These are phyloP conservation scores for Akanthomyces dipterigenus DNA, from an alignment of 2,329 filamentous ascomycete species.

Conservation along the genomic window DNA sequence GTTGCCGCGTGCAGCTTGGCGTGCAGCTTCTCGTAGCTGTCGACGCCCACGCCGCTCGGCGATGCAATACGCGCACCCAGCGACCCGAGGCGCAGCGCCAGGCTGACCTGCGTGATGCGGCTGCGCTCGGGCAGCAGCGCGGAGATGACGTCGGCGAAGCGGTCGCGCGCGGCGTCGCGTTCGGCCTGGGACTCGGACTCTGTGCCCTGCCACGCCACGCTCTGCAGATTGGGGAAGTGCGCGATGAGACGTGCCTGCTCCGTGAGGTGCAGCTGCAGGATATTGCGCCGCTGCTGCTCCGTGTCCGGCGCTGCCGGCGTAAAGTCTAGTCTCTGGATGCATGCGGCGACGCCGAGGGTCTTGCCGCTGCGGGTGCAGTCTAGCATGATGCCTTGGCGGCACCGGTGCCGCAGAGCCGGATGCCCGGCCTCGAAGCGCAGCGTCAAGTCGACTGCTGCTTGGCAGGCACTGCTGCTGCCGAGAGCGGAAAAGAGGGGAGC, in stretches of 20 bases:
- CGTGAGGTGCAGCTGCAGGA: not conserved
- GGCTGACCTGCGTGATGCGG: not conserved
- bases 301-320: not conserved
- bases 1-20: not conserved
- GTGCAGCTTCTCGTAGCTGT: not conserved
- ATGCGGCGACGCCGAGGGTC: not conserved
- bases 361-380: not conserved
- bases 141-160: not conserved
- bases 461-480: not conserved
- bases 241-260: not conserved
- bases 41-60: not conserved
- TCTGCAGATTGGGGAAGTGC: not conserved
- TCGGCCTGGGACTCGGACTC: not conserved
- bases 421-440: not conserved
- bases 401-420: not conserved
- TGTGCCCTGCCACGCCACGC: not conserved
- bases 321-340: not conserved
- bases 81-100: not conserved
- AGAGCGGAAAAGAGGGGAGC: not conserved
- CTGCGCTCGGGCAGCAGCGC: not conserved
- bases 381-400: not conserved
- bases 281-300: not conserved
- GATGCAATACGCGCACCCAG: not conserved
- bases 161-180: not conserved
- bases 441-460: not conserved